Evolutionary conservation across 805 yeast species (phyloP).

Genomic region (Candida koratica): DNA sequence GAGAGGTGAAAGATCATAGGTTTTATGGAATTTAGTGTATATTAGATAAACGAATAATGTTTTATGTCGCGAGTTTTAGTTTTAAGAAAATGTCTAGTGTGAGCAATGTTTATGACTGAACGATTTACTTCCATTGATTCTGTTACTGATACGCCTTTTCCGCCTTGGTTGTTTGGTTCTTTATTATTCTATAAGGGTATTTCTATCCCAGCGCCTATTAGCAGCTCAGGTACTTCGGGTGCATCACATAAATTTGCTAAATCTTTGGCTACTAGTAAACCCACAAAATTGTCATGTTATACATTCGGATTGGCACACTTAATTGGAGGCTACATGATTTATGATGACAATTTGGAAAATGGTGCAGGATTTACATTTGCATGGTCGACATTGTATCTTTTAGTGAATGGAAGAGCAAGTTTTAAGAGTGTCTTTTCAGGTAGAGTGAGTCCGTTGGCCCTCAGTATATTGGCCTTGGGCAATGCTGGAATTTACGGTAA

Average conservation of each 20-base stretch:
- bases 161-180: conserved; percentile 19
- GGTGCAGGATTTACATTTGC: conserved; percentile 81
- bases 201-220: conserved; percentile 15
- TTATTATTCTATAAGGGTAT: conserved; percentile 17
- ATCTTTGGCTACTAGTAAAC: conserved; percentile 23
- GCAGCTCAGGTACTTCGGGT: conserved; percentile 18
- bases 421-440: conserved; percentile 50
- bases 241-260: conserved; percentile 18
- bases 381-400: conserved; percentile 72
- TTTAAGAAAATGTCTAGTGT: not conserved
- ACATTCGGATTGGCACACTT: conserved; percentile 61
- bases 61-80: not conserved
- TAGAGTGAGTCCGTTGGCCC: conserved; percentile 57
- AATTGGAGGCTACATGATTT: conserved; percentile 68
- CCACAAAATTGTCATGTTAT: conserved; percentile 41
- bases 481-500: conserved; percentile 69
- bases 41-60: conserved; percentile 6
- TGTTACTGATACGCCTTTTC: conserved; percentile 18
- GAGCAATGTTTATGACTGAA: too few relatives aligned
- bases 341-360: conserved; percentile 70
- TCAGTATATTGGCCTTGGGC: conserved; percentile 55
- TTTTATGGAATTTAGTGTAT: conserved; percentile 4
- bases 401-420: conserved; percentile 66
- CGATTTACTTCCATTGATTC: conserved; percentile 10
- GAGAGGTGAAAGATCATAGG: conserved; percentile 46